Base-by-base conservation (phyloP, 2,329 filamentous ascomycete species). In the Colletotrichum cordylinicola region DNA sequence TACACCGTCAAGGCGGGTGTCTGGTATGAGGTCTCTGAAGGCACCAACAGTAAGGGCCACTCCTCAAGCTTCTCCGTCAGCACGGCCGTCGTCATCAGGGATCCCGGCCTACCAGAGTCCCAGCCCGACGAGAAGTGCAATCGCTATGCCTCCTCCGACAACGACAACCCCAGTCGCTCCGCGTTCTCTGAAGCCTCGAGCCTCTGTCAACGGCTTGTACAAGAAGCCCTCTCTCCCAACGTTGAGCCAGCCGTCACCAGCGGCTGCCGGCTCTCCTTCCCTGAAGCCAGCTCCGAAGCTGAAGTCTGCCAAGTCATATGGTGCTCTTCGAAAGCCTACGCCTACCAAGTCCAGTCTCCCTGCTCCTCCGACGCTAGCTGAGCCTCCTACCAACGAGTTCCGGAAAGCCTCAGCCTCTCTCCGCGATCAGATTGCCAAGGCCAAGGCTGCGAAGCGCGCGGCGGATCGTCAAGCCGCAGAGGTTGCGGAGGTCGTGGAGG, bases 391-490 rank as follows among this genome's bases (percentile, higher is more conserved):
- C 12, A 61, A 48, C 7, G 77, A 78, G 27, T 52, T 73, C 69
- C 83, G 86, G 52, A 97, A 94, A 80, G 96, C 96, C 0, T 98
- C 96, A 1, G 88, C 91, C 18, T 93, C 96, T 1, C 86, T 99
- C 16, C 92, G 97, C 39, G 95, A 98, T 67, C 96, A 97, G 70
- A 98, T 98, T 77, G 95, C 96, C 48, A 96, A 96, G 80, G 96
- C 97, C 1, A 98, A 96, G 82, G 96, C 96, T 4, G 94, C 95
- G 4, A 94, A 92, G 72, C 91, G 92, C 77, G 92, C 91, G 13
- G 86, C 87, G 4, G 81, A 84, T 39, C 85, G 82, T 60, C 84
- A 86, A 61, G 78, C 80, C 3, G 67, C 80, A 7, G 72, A 78
- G 33, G 61, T 77, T 21, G 66, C 79, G 9, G 71, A 77, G 27